A percentile compares a stretch with the other conserved stretches of the same genome.
phyloP scores from a whole-genome alignment of 1,284 basidiomycete species.

The Puccinia polysora region DNA sequence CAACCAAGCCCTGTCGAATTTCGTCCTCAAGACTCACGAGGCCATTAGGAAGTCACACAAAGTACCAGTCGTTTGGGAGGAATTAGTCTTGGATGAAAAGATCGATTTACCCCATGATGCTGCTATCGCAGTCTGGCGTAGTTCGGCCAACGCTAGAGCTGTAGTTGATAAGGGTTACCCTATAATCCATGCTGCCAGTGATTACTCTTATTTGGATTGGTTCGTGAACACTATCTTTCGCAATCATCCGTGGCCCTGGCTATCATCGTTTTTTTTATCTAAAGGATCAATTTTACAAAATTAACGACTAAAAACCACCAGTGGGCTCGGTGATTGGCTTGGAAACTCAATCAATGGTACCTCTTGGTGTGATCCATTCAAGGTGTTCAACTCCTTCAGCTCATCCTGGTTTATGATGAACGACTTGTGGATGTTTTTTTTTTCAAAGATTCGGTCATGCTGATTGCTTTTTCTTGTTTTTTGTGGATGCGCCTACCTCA shows the following conservation, averaged over 20 bases:
- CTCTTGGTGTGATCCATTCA: constrained; percentile 69
- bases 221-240: constrained; percentile 52
- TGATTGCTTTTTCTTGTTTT: background rate
- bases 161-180: constrained; percentile 63
- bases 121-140: constrained; percentile 69
- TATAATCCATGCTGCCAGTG: constrained; percentile 61
- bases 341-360: constrained; percentile 60
- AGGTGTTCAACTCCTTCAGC: constrained; percentile 48
- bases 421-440: background rate
- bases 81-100: constrained; percentile 66
- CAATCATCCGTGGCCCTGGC: constrained; percentile 54
- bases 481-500: background rate
- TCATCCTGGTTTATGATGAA: background rate
- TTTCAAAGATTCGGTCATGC: background rate
- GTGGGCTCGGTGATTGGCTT: constrained; percentile 73
- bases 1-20: constrained; percentile 63
- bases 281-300: constrained; percentile 49
- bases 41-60: constrained; percentile 57
- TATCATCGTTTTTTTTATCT: constrained; percentile 24
- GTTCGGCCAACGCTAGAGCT: constrained; percentile 60
- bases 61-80: constrained; percentile 68
- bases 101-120: constrained; percentile 63
- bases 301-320: too few relatives aligned
- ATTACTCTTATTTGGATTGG: constrained; percentile 2
- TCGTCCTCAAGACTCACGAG: constrained; percentile 61